Evolutionary conservation across 2,329 filamentous ascomycete genomes (phyloP).

Genomic region (Calonectria ilicicola): DNA sequence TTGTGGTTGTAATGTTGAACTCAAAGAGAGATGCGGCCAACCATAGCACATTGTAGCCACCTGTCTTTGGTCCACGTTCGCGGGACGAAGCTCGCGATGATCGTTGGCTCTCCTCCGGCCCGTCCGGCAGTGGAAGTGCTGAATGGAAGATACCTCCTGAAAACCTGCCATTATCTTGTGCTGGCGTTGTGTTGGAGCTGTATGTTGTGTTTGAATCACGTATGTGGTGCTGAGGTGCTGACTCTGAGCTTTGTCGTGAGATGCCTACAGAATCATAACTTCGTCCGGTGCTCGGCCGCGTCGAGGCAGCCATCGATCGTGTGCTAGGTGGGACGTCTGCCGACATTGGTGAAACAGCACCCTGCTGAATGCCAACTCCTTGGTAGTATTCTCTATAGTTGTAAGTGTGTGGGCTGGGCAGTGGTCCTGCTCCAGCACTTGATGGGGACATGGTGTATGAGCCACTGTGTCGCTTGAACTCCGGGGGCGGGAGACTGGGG

Average conservation of each 20-base stretch:
- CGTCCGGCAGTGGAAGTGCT: slow-evolving; percentile 83
- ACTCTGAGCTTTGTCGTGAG: slow-evolving; percentile 66
- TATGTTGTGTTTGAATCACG: slow-evolving; percentile 69
- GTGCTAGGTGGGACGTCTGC: slow-evolving; percentile 65
- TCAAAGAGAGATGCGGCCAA: slow-evolving; percentile 94
- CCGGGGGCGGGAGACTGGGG: slow-evolving; percentile 73
- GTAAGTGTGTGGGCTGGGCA: slow-evolving; percentile 65
- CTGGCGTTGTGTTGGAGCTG: slow-evolving; percentile 60
- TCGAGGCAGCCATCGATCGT: slow-evolving; percentile 59
- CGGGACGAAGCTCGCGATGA: slow-evolving; percentile 71
- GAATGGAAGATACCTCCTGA: slow-evolving; percentile 85
- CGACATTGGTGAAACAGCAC: slow-evolving; percentile 67
- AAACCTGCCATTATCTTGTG: slow-evolving; percentile 65
- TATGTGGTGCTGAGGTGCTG: slow-evolving; percentile 52
- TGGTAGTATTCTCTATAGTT: slow-evolving; percentile 63
- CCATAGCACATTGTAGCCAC: slow-evolving; percentile 83
- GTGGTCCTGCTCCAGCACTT: slow-evolving; percentile 44
- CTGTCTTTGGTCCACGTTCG: slow-evolving; percentile 64
- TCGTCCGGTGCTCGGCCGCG: slow-evolving; percentile 70
- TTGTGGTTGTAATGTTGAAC: slow-evolving; percentile 94
- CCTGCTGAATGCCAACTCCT: slow-evolving; percentile 55
- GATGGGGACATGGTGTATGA: slow-evolving; percentile 73
- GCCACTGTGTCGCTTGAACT: slow-evolving; percentile 76
- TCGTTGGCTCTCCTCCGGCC: slow-evolving; percentile 63
- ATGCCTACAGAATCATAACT: slow-evolving; percentile 68